Conservation (phyloP, 495 filamentous ascomycete genomes). For the Cercophora newfieldiana region DNA sequence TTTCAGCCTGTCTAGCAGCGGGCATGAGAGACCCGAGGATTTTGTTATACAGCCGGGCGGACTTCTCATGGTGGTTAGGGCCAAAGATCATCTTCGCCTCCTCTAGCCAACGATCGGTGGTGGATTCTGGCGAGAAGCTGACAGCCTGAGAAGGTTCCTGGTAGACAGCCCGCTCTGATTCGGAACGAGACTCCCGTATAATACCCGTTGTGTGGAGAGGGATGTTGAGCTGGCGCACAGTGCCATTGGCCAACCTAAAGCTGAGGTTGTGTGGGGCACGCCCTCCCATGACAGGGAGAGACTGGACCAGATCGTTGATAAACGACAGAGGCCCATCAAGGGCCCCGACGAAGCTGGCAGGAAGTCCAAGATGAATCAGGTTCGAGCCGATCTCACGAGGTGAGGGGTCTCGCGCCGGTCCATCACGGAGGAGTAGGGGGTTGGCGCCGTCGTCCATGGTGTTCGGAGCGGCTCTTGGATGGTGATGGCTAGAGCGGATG, state of each 20-base stretch:
- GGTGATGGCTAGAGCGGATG: constrained; percentile 31
- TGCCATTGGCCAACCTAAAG: constrained; percentile 42
- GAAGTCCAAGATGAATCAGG: constrained; percentile 41
- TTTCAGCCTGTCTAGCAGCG: constrained; percentile 78
- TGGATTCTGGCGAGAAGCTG: constrained; percentile 68
- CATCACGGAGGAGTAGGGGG: constrained; percentile 62
- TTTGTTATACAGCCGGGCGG: constrained; percentile 63
- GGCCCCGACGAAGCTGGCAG: constrained; percentile 19
- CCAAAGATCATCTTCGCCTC: constrained; percentile 88
- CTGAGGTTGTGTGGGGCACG: constrained; percentile 45
- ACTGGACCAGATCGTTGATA: constrained; percentile 43
- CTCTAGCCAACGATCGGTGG: constrained; percentile 79
- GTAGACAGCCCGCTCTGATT: constrained; percentile 44
- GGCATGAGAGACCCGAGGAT: constrained; percentile 76
- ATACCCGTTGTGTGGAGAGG: constrained; percentile 26
- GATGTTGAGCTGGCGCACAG: constrained; percentile 39
- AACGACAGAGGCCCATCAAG: constrained; percentile 43
- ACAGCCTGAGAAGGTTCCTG: constrained; percentile 59
- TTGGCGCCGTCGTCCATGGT: constrained; percentile 75
- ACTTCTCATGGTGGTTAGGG: constrained; percentile 64
- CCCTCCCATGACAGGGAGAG: constrained; percentile 16
- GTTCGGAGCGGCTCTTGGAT: constrained; percentile 26
- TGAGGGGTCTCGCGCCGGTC: constrained; percentile 37
- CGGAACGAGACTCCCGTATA: constrained; percentile 39
- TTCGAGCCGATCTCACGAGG: constrained; percentile 33